Evolutionary conservation across 352 stramenopile genomes (phyloP), one percentile per base, ranked within the genome.

Genomic region (Phytophthora pini): DNA sequence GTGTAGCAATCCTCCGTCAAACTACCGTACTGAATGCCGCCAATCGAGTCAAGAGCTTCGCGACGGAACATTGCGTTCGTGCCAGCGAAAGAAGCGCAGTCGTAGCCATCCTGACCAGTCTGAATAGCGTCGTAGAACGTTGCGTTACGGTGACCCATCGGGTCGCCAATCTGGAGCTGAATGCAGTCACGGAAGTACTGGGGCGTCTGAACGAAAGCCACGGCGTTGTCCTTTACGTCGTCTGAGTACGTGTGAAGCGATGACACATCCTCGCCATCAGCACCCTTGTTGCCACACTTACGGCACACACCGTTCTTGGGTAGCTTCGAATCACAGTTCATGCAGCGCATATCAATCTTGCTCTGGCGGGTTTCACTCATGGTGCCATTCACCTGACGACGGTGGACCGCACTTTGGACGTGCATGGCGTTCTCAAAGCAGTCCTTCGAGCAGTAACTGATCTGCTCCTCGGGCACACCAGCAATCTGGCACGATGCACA

Each of bases 81-180:
- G 50, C 88, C 88, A 15, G 82, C 78, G 43, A 95, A 95, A n/a
- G 83, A 84, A 26, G 87, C 82, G 29, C 87, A 95, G 52, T 95
- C 82, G 57, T 92, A 95, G 32, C 87, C 87, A 70, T 95, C 87
- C 54, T 93, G 83, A n/a, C 84, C 87, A 1, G 84, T 95, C 65
- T 93, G 87, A 56, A 92, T 92, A 36, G 87, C 82, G 72, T 95
- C 87, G 72, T 93, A 95, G 68, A 95, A 95, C 43, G 87, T 95
- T 20, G 84, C 74, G 51, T 93, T 93, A 72, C 87, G 87, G 57
- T 95, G 87, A 10, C 87, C 87, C 36, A 92, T 77, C 31, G 87
- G 87, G 48, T 95, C 87, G 38, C 87, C 87, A 22, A 95, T 88
- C 56, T 91, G 84, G 13, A 95, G 74, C 56, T 95, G 87, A 38